These are phyloP conservation scores for Climacium dendroides DNA, from an alignment of 225 moss, liverwort and hornwort genomes.

Conservation along the genomic window DNA sequence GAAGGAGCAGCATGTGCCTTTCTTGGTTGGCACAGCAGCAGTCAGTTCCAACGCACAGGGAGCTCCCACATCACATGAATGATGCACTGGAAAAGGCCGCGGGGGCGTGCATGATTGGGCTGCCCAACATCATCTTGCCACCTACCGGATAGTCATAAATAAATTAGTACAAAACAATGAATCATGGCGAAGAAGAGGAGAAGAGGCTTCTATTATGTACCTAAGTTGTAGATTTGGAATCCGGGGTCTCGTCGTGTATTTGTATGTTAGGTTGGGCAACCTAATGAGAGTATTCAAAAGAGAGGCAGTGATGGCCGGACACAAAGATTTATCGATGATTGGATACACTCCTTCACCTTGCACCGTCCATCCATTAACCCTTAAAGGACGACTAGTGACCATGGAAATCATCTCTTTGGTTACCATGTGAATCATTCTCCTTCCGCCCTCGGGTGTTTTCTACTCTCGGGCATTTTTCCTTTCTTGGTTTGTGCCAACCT, in stretches of 20 bases:
- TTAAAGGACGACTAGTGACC: too few relatives aligned
- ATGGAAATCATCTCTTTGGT: too few relatives aligned
- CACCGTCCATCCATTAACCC: too few relatives aligned
- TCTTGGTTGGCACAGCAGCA: not conserved
- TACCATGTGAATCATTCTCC: too few relatives aligned
- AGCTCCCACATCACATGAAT: not conserved
- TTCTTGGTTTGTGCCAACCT: too few relatives aligned
- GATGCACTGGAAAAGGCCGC: not conserved
- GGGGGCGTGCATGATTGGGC: not conserved
- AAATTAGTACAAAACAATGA: not conserved
- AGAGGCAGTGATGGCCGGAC: not conserved
- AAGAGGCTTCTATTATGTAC: too few relatives aligned
- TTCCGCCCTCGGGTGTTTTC: too few relatives aligned
- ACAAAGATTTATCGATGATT: not conserved
- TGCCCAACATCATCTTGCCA: not conserved
- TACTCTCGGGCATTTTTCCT: too few relatives aligned
- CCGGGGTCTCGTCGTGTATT: not conserved
- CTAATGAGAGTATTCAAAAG: not conserved
- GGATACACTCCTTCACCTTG: not conserved
- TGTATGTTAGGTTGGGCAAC: not conserved
- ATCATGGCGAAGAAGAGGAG: too few relatives aligned
- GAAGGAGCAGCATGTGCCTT: not conserved
- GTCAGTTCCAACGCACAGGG: not conserved
- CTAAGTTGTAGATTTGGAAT: not conserved
- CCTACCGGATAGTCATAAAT: not conserved